Conservation (phyloP, 2,329 filamentous ascomycete species). For the Microdochium bolleyi region DNA sequence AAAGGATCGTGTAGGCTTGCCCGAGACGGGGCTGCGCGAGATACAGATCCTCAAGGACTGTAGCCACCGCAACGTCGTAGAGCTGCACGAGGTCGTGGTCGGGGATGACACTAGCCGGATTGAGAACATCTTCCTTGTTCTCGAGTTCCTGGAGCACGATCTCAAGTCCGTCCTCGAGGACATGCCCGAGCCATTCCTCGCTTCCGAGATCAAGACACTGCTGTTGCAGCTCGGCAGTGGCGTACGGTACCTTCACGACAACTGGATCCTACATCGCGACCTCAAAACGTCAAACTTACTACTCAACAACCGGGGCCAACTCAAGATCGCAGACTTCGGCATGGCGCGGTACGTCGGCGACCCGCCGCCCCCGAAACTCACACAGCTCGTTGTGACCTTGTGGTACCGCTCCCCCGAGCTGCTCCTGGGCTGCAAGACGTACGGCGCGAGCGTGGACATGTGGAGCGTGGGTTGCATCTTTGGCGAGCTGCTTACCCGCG, state of each 20-base stretch:
- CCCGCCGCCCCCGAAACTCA: constrained; percentile 66
- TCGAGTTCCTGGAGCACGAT: constrained; percentile 97
- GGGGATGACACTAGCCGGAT: constrained; percentile 38
- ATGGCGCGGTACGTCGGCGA: constrained; percentile 89
- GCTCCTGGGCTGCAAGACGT: constrained; percentile 70
- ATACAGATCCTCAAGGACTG: constrained; percentile 85
- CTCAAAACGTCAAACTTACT: constrained; percentile 91
- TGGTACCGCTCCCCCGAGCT: constrained; percentile 96
- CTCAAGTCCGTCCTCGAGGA: constrained; percentile 87
- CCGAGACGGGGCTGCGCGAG: constrained; percentile 86
- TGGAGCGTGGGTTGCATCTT: constrained; percentile 98
- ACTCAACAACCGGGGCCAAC: constrained; percentile 86
- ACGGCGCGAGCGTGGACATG: constrained; percentile 76
- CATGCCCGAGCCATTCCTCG: constrained; percentile 88
- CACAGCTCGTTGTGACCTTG: constrained; percentile 88
- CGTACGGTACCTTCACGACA: constrained; percentile 75
- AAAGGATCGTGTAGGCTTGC: constrained; percentile 66
- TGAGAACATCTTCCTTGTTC: constrained; percentile 78
- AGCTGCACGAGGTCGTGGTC: constrained; percentile 75
- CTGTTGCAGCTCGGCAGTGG: constrained; percentile 75
- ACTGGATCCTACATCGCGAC: constrained; percentile 90
- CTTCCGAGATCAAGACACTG: constrained; percentile 87
- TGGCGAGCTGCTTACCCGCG: constrained; percentile 76
- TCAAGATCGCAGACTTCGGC: constrained; percentile 96
- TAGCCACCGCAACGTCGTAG: constrained; percentile 74